Conservation (phyloP, 208 protist genomes). For the Leptomonas seymouri region DNA sequence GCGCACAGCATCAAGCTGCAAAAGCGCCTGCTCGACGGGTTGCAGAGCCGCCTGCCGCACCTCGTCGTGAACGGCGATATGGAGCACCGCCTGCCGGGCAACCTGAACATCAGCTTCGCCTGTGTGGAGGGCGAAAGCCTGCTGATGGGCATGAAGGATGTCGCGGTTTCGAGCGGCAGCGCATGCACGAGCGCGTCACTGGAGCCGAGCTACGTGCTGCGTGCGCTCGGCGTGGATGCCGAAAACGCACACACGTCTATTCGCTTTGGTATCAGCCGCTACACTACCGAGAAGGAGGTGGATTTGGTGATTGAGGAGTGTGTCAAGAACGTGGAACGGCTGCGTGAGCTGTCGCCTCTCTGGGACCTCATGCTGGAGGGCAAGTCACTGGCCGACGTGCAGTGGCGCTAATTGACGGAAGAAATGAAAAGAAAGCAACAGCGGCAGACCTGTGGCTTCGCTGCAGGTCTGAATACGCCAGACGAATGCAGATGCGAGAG, state of each 20-base stretch:
- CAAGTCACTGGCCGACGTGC: conserved; percentile 90
- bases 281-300: conserved; percentile 97
- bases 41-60: conserved; percentile 83
- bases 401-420: conserved; percentile 76
- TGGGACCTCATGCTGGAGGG: conserved; percentile 99
- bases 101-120: conserved; percentile 98
- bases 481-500: too few relatives aligned
- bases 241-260: conserved; percentile 99
- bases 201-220: conserved; percentile 99
- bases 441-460: too few relatives aligned
- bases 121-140: conserved; percentile 99
- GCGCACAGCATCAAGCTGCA: conserved; percentile 84
- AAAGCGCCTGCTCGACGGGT: conserved; percentile 83
- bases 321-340: conserved; percentile 90
- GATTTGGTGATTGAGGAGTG: conserved; percentile 93
- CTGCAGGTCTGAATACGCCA: too few relatives aligned
- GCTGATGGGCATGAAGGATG: conserved; percentile 98
- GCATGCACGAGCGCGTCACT: conserved; percentile 99
- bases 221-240: conserved; percentile 98
- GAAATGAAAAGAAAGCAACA: not conserved
- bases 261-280: conserved; percentile 98
- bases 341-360: conserved; percentile 98
- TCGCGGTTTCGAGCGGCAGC: conserved; percentile 96
- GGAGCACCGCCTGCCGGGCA: conserved; percentile 93
- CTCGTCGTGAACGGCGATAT: conserved; percentile 95